Percentiles rank a stretch among this genome's conserved stretches.
These are phyloP conservation scores for Apiospora kogelbergensis DNA, from an alignment of 2,329 filamentous ascomycete genomes.

Conservation along the genomic window DNA sequence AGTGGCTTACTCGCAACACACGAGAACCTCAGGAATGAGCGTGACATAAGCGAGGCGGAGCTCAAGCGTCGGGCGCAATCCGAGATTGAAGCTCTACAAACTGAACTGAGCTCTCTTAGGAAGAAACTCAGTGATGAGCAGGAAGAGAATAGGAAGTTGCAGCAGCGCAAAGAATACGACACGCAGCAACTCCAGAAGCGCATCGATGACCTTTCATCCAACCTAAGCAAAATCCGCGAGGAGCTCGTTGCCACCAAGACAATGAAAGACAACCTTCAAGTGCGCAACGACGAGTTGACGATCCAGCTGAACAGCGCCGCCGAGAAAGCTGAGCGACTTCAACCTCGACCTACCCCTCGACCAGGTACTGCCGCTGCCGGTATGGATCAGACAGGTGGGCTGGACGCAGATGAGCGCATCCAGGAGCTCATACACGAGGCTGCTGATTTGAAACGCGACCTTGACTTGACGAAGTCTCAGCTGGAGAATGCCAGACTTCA, in stretches of 20 bases:
- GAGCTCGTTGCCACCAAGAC: conserved; percentile 86
- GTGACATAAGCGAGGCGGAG: conserved; percentile 81
- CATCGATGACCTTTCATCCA: conserved; percentile 86
- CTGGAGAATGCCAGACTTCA: conserved; percentile 79
- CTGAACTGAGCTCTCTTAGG: conserved; percentile 75
- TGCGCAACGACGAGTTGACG: conserved; percentile 82
- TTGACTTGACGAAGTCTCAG: conserved; percentile 78
- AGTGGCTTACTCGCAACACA: conserved; percentile 81
- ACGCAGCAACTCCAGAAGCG: conserved; percentile 84
- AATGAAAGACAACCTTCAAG: conserved; percentile 83
- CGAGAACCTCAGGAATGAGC: conserved; percentile 89
- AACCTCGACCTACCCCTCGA: conserved; percentile 72
- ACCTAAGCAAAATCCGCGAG: conserved; percentile 77
- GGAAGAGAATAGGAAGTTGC: conserved; percentile 80
- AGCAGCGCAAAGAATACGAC: conserved; percentile 86
- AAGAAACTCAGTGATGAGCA: conserved; percentile 80
- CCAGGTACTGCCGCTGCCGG: conserved; percentile 44
- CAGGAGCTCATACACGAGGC: conserved; percentile 84
- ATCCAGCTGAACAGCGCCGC: conserved; percentile 88
- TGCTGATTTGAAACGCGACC: conserved; percentile 81
- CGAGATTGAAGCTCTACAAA: conserved; percentile 76
- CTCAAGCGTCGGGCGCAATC: conserved; percentile 75
- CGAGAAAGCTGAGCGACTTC: conserved; percentile 79
- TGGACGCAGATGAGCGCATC: conserved; percentile 59
- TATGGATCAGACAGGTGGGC: conserved; percentile 36